Conservation (phyloP, 1,139 yeast genomes). For the Casaregolazyma suthepensis region DNA sequence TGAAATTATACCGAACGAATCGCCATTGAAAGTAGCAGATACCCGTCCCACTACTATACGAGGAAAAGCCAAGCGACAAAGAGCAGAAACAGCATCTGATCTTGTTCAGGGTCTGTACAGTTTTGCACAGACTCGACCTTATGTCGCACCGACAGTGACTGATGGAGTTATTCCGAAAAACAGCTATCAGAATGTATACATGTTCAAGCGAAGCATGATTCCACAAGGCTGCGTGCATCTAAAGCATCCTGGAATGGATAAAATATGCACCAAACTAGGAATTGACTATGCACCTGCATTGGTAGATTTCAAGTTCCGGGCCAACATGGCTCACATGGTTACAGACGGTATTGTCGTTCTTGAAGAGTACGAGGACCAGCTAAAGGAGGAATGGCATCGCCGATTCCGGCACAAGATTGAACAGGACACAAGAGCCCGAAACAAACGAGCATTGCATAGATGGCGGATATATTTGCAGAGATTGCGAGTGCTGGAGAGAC, state of each 20-base stretch:
- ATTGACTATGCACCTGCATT: slow-evolving; percentile 72
- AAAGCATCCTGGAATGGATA: slow-evolving; percentile 45
- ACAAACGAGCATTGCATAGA: slow-evolving; percentile 46
- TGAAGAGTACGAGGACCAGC: slow-evolving; percentile 50
- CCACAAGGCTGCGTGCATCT: slow-evolving; percentile 62
- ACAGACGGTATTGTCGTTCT: slow-evolving; percentile 66
- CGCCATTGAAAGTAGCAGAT: slow-evolving; percentile 42
- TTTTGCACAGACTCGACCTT: slow-evolving; percentile 60
- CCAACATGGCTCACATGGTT: slow-evolving; percentile 48
- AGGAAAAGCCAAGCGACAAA: slow-evolving; percentile 17
- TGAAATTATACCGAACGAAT: slow-evolving; percentile 55
- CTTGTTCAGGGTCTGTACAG: slow-evolving; percentile 48
- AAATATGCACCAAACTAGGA: slow-evolving; percentile 54
- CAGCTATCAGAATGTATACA: slow-evolving; percentile 64
- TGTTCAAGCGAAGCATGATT: slow-evolving; percentile 63
- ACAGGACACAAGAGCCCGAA: slow-evolving; percentile 37
- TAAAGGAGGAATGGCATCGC: slow-evolving; percentile 44
- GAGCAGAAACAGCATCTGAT: slow-evolving; percentile 9
- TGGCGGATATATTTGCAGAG: slow-evolving; percentile 63
- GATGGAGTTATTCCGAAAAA: slow-evolving; percentile 61
- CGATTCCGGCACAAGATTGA: slow-evolving; percentile 45
- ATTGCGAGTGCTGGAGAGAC: slow-evolving; percentile 52
- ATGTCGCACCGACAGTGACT: slow-evolving; percentile 42
- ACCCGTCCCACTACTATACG: slow-evolving; percentile 21
- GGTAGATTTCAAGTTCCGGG: slow-evolving; percentile 57